Base-by-base conservation (phyloP, 148 eudicot species). In the Arbutus unedo region DNA sequence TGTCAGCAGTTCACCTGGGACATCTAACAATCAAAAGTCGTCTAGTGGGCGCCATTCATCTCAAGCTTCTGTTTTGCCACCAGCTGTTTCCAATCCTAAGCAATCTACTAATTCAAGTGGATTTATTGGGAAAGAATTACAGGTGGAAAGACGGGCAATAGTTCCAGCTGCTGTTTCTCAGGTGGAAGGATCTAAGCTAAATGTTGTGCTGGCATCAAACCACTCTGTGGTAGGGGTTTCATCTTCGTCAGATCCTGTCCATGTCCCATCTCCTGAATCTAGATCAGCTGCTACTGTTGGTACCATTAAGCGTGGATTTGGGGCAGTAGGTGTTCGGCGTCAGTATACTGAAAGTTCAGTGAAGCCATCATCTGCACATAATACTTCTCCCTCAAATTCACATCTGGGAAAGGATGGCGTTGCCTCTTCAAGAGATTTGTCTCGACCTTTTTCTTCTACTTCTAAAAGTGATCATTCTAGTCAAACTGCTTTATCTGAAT, bases 231-330 rank as follows among this genome's bases (percentile, higher is more conserved):
- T 86, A 48, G 95, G 98, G 71, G 91, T 94, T 79, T 92, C 99
- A 16, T 96, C 97, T 66, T 88, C 93, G 78, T 96, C 93, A 14
- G 99, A 96, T 90, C 98, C 98, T 85, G 97, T 94, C 83, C 99
- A 96, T 84, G 94, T 94, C 75, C 99, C 98, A 80, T 93, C 95
- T 15, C 89, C 84, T 76, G 89, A 91, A 80, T 92, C 97, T 49
- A 90, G 92, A 88, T 86, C 93, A 14, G 88, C 93, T 81, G 89
- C 93, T 60, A 88, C 89, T 72, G 83, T 93, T 87, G 97, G 98
- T 60, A 91, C 98, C 47, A 90, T 89, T 83, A 91, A 87, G 88
- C 99, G 98, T 85, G 97, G 92, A 70, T 89, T 94, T 81, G 97
- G 98, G 67, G 93, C 89, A 73, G 98, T 92, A 62, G 99, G 99